Percentiles rank a stretch among this genome's conserved stretches.
phyloP scores from a whole-genome alignment of 345 rosid genomes.

The Mercurialis annua region DNA sequence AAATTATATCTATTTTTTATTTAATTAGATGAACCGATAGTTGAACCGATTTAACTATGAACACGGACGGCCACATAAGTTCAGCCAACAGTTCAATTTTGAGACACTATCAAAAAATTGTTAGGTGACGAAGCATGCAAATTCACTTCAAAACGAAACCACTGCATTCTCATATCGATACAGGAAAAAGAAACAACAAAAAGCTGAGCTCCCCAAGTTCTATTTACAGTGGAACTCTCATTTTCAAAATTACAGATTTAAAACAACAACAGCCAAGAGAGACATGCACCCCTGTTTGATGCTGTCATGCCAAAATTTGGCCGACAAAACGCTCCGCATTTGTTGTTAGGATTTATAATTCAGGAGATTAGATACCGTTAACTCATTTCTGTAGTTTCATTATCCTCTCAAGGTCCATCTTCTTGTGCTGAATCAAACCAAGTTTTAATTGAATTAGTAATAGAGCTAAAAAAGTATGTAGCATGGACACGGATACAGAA shows the following conservation, averaged over 20 bases:
- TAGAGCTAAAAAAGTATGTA: not conserved
- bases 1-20: no score
- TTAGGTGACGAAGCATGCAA: not conserved
- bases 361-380: not conserved
- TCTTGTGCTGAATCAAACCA: constrained; percentile 55
- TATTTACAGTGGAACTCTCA: constrained; percentile 35
- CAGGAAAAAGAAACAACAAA: constrained; percentile 16
- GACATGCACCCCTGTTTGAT: not conserved
- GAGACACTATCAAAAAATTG: no score
- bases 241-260: constrained; percentile 6
- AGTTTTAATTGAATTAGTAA: constrained; percentile 6
- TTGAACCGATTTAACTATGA: no score
- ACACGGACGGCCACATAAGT: no score
- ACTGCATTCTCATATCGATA: not conserved
- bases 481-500: no score
- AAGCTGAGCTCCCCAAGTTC: constrained; percentile 14
- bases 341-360: constrained; percentile 7
- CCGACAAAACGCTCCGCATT: not conserved
- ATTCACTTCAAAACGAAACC: not conserved
- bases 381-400: not conserved
- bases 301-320: not conserved
- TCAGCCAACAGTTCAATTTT: no score
- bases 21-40: no score
- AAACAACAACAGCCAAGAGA: constrained; percentile 11
- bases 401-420: constrained; percentile 45